Evolutionary conservation across 805 yeast genomes (phyloP), one percentile per base, ranked within the genome.

Genomic region (Wickerhamiella cacticola): DNA sequence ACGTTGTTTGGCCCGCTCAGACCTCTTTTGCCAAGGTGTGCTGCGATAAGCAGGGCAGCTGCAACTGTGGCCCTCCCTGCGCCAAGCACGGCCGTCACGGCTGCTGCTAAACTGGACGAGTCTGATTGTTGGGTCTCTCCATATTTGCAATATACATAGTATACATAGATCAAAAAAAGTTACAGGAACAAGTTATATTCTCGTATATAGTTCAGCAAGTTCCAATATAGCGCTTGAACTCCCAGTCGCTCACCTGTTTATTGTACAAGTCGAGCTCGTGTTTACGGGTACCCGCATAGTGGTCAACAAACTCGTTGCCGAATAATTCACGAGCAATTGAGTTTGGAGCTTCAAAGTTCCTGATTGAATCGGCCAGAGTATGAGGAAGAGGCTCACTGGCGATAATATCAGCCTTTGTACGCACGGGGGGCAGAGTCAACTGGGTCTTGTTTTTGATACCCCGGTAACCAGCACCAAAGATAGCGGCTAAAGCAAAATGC

Each of bases 161-260:
- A n/a, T 31, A 4, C 7, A 31, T 31, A 31, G 19, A n/a, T 9
- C 31, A 13, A 26, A 9, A 26, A 9, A 26, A 26, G 9, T 26
- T 9, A 26, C 13, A 26, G 31, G 21, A 18, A 29, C 9, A 48
- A 3, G n/a, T 31, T 9, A 15, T 13, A 15, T 6, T 5, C n/a
- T 9, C 10, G 16, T 15, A n/a, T 19, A 31, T n/a, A 4, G 16
- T 16, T 33, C 23, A 43, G 18, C 39, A 23, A 24, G 46, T 43
- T 48, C 62, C 66, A 29, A 62, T 52, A 48, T 62, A 62, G 36
- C 66, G 49, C 18, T 53, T 51, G 19, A 62, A 60, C 48, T 63
- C 66, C 66, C 66, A 63, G 47, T 58, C 56, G 15, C 66, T 62
- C 18, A 63, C 65, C 4, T 63, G 61, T 34, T 61, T 62, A 35